These are phyloP conservation scores for Amaranthus hypochondriacus DNA, from an alignment of 148 eudicot species.

Conservation along the genomic window DNA sequence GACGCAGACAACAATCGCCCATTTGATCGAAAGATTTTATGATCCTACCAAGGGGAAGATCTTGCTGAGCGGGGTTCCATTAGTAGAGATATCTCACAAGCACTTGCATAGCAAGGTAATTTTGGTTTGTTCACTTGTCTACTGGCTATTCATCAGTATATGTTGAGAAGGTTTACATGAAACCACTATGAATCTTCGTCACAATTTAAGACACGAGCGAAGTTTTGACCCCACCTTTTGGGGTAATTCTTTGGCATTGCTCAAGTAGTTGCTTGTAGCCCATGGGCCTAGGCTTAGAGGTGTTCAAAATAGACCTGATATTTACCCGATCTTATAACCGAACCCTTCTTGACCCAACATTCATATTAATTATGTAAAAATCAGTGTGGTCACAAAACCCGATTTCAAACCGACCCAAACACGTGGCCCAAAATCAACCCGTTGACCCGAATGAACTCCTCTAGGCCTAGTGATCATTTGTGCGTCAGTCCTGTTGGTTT, in stretches of 20 bases:
- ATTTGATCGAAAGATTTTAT: conserved; percentile 82
- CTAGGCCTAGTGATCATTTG: background rate
- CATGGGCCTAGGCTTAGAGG: too few relatives aligned
- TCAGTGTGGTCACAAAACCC: too few relatives aligned
- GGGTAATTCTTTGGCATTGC: too few relatives aligned
- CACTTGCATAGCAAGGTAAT: conserved; percentile 77
- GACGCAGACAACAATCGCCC: conserved; percentile 88
- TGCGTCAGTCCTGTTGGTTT: background rate
- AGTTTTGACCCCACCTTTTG: too few relatives aligned
- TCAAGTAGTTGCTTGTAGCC: too few relatives aligned
- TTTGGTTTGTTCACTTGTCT: background rate
- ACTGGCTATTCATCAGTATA: background rate
- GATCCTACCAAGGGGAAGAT: conserved; percentile 80
- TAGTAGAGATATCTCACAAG: conserved; percentile 66
- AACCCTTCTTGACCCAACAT: too few relatives aligned
- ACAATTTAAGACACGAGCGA: too few relatives aligned
- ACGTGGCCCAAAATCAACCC: too few relatives aligned
- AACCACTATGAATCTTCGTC: background rate
- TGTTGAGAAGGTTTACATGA: background rate
- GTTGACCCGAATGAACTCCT: background rate
- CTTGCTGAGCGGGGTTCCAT: conserved; percentile 68
- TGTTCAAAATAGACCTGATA: too few relatives aligned
- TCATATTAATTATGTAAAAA: too few relatives aligned
- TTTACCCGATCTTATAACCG: too few relatives aligned
- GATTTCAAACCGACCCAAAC: too few relatives aligned